Base-by-base conservation (phyloP, 257 asterid genomes). In the Anisodus acutangulus region DNA sequence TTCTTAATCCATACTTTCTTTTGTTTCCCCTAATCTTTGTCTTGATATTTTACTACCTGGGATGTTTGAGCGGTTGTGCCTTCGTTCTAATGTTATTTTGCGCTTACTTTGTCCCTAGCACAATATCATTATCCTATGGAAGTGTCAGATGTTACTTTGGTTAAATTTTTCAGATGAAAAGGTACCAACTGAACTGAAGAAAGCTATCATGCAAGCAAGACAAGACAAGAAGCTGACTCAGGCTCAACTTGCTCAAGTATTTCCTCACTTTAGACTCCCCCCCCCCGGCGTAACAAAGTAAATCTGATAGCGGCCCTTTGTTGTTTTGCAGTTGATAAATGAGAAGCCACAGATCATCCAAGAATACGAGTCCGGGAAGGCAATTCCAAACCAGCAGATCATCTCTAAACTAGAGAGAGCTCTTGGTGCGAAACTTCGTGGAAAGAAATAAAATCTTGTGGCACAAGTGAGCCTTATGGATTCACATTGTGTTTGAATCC, bases 201-300 rank as follows among this genome's bases (percentile, higher is more conserved):
- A 87, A 88, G 95, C 98, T 2, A 94, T 96, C 84, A 93, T 92
- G 98, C 95, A 93, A 71, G 99, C 89, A 69, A 93, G 99, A 53
- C 90, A 84, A 91, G 98, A 94, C 6, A 96, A 96, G 91, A 94
- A 96, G 82, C 88, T 96, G 54, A 96, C 95, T 4, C 99, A 96
- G 85, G 88, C 99, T 85, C 97, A 96, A 85, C 97, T 96, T 83
- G 98, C 97, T 84, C 94, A 95, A 93, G 99, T 95, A 70, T 41
- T 3, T 80, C 3, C 13, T 9, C 10, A 49, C 8, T 45, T 10
- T 57, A 3, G 15, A 19, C 47, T 8, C n/a, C 67, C 12, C 37
- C 37, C 60, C 10, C 31, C 31, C 4, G 15, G 4, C 12, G 78
- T 22, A 13, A 11, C 9, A 16, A 66, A 66, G 39, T 2, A 64